Evolutionary conservation across 441 rosid species (phyloP), one percentile per base, ranked within the genome.

Genomic region (Croton laevigatus): DNA sequence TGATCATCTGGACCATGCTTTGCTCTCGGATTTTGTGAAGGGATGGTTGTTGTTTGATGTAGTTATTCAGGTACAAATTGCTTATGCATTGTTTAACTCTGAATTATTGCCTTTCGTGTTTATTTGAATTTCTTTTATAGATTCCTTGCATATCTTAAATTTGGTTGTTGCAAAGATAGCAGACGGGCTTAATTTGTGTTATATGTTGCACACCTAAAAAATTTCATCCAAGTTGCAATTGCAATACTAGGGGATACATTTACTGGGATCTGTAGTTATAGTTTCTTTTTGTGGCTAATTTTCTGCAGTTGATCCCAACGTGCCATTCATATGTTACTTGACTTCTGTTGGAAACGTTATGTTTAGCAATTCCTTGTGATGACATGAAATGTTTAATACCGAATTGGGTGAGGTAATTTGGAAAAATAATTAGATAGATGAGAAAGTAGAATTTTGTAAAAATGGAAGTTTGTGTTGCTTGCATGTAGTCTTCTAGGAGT

Each of bases 1-100:
- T 73, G 98, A 95, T 83, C 91, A 89, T 83, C 88, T 95, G 61
- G 99, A 95, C 79, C 98, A 88, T 81, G 90, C 87, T 75, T 76
- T 95, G 73, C 86, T 95, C 75, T 91, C 98, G 17, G 83, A 86
- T 80, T 81, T 85, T 72, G 88, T 92, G 72, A 83, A 77, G 77
- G 73, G 40, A 71, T 88, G 83, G 89, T 42, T 91, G 44, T 76
- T 74, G 78, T 83, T 87, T 78, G 96, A 95, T 73, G 90, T 79
- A 53, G 85, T 95, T 78, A 71, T 95, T 82, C 98, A 95, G 98
- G 98, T 92, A 84, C 49, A 75, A 63, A 72, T 58, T 76, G 5
- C 36, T 48, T 59, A 8, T 34, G 1, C 36, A 9, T 40, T 54
- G 16, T 38, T 40, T 3, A n/a, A n/a, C 14, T 60, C 36, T 34